These are phyloP conservation scores for Beta vulgaris DNA, from an alignment of 148 eudicot genomes.

Conservation along the genomic window DNA sequence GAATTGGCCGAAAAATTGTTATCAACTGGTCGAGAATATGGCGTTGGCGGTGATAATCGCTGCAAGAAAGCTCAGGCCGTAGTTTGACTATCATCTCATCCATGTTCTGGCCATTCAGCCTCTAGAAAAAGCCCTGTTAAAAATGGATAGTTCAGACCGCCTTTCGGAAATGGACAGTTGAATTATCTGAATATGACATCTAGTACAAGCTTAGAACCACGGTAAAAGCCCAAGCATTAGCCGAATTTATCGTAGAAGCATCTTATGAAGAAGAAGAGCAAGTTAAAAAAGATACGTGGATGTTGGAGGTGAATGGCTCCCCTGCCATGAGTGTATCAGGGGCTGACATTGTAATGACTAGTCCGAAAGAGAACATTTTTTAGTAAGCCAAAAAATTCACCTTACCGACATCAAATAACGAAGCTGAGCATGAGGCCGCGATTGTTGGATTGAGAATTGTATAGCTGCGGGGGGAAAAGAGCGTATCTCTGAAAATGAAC, in stretches of 20 bases:
- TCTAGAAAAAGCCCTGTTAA: not conserved
- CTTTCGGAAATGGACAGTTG: not conserved
- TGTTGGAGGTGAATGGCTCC: not conserved
- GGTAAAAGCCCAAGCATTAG: not conserved
- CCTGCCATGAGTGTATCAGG: not conserved
- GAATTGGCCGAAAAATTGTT: not conserved
- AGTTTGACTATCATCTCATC: not conserved
- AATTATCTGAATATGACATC: not conserved
- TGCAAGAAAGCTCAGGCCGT: not conserved
- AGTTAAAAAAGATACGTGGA: not conserved
- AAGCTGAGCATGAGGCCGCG: not conserved
- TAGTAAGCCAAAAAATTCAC: not conserved
- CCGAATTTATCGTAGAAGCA: not conserved
- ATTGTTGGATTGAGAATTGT: not conserved
- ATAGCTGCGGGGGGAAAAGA: not conserved
- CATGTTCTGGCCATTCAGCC: not conserved
- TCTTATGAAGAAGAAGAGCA: not conserved
- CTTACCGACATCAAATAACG: not conserved
- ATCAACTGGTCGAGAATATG: not conserved
- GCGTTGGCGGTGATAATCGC: not conserved
- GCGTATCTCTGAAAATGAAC: not conserved
- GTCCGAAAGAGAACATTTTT: not conserved
- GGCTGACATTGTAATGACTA: not conserved
- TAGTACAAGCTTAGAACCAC: not conserved
- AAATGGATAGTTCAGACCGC: not conserved